Evolutionary conservation across 2,329 filamentous ascomycete genomes (phyloP), one percentile per base, ranked within the genome.

Genomic region (Penicillium italicum): DNA sequence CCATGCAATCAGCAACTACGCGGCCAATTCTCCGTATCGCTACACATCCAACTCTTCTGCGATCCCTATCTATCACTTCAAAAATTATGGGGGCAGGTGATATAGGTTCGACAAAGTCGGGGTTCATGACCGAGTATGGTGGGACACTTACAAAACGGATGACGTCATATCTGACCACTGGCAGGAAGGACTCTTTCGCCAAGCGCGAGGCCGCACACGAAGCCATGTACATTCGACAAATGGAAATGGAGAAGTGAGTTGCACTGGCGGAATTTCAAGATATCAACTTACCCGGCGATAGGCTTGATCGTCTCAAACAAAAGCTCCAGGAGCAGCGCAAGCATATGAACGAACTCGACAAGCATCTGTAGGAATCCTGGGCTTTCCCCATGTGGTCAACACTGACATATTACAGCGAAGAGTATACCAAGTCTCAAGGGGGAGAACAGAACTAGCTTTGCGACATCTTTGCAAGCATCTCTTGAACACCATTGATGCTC

Each of bases 51-150:
- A 8, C 48, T 14, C 22, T 56, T 12, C 9, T 58, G 1, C 65
- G 65, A 14, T 41, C 56, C 0, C 62, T 69, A 28, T 65, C 66
- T 0, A 50, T 55, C 7, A 54, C 60, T 2, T 46, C 64, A 5
- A 55, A 56, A 0, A 58, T 58, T 2, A 62, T 67, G 58, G 58
- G 49, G 8, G 67, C 58, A 33, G 67, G 65, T 33, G 67, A 69
- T 28, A 50, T 59, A 3, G 60, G 60, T 3, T 40, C 61, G 1
- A 54, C 66, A 11, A 70, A 68, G 55, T 50, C 64, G 5, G 67
- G 65, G 8, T 67, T 62, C 22, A 58, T 69, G 11, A 59, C 64
- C 9, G 65, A 68, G 67, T 70, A 65, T 34, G 66, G 4, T n/a
- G 14, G 16, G 26, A 31, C 7, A 5, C 33, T 24, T 24, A 1